Conservation (phyloP, 106 monocot species). For the Vanilla planifolia region DNA sequence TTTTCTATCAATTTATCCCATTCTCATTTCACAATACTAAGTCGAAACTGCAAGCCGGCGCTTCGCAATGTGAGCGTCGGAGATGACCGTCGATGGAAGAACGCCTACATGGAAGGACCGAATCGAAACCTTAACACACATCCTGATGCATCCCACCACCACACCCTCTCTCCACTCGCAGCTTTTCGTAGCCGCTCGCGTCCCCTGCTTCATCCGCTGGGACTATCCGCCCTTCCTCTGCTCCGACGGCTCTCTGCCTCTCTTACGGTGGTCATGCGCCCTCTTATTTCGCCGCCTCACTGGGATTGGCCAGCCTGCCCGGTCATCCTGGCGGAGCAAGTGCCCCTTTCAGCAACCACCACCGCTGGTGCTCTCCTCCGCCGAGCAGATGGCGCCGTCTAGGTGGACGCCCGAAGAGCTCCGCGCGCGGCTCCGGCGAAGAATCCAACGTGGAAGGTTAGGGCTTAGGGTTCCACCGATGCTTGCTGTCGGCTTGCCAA, state of each 20-base stretch:
- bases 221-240: constrained; percentile 51
- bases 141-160: constrained; percentile 38
- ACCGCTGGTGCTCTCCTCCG: constrained; percentile 42
- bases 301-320: constrained; percentile 14
- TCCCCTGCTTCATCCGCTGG: constrained; percentile 39
- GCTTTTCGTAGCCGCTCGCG: constrained; percentile 51
- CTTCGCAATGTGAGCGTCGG: neutral
- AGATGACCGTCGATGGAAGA: neutral
- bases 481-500: constrained; percentile 28
- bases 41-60: neutral
- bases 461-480: constrained; percentile 25
- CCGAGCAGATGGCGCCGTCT: constrained; percentile 27
- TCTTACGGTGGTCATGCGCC: constrained; percentile 38
- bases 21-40: too few relatives aligned
- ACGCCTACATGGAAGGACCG: constrained; percentile 15
- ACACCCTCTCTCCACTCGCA: constrained; percentile 71
- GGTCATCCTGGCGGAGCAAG: constrained; percentile 65
- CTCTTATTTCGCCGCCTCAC: constrained; percentile 34
- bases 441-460: constrained; percentile 31
- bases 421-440: constrained; percentile 17
- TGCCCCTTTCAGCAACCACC: constrained; percentile 71
- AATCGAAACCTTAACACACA: constrained; percentile 41
- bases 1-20: too few relatives aligned
- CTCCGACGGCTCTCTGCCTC: neutral
- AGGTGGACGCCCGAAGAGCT: constrained; percentile 31